Conservation (phyloP, 2,329 filamentous ascomycete genomes). For the Cordyceps cicadae region DNA sequence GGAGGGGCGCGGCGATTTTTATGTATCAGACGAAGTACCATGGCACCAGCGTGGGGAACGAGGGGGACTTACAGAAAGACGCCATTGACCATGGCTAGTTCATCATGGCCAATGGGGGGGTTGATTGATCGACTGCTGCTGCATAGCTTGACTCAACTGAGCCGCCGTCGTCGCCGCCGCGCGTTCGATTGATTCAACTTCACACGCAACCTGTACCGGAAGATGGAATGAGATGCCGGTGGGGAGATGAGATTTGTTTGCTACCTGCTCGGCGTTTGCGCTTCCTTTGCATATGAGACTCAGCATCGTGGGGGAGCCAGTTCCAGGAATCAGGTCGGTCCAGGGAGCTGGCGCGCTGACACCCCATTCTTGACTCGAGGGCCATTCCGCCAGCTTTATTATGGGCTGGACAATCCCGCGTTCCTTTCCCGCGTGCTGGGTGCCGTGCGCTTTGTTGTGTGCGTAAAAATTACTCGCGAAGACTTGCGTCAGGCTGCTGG, state of each 20-base stretch:
- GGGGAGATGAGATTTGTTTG: too few relatives aligned
- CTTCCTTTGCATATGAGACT: slow-evolving; percentile 2
- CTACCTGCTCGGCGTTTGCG: neutral
- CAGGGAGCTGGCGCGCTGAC: neutral
- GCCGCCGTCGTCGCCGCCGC: too few relatives aligned
- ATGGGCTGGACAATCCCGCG: neutral
- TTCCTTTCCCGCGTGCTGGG: neutral
- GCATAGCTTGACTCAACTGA: too few relatives aligned
- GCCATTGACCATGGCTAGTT: neutral
- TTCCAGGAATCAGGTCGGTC: neutral
- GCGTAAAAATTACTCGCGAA: neutral
- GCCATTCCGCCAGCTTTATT: neutral
- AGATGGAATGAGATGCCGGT: too few relatives aligned
- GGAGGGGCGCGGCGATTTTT: neutral
- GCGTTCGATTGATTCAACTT: too few relatives aligned
- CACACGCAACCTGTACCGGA: too few relatives aligned
- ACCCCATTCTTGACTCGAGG: neutral
- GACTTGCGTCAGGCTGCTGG: neutral
- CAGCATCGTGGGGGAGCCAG: neutral
- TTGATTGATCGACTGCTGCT: too few relatives aligned
- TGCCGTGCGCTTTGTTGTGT: neutral
- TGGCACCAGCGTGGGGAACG: neutral
- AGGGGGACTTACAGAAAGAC: neutral
- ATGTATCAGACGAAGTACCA: neutral
- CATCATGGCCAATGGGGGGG: neutral